phyloP scores from a whole-genome alignment of 1,284 basidiomycete genomes.

The Cystobasidium sp. region DNA sequence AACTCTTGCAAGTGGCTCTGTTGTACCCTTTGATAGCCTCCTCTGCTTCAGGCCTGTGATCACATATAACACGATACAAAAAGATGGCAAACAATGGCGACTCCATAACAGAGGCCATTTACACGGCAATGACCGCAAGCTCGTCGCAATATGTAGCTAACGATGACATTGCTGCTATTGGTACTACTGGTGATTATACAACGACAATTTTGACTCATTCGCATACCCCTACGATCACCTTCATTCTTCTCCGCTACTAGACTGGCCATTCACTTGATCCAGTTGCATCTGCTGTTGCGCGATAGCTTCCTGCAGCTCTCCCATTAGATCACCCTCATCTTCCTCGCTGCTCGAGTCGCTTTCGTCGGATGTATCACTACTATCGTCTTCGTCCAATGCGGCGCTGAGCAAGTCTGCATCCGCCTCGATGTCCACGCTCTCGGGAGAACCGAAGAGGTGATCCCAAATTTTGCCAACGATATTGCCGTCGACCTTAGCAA shows the following conservation, averaged over 20 bases:
- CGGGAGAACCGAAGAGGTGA: constrained; percentile 20
- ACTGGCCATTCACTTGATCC: constrained; percentile 17
- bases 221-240: background rate
- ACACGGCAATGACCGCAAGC: too few species aligned
- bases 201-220: background rate
- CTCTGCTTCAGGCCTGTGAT: constrained; percentile 17
- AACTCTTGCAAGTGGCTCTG: background rate
- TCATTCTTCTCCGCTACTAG: constrained; percentile 18
- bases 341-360: constrained; percentile 25
- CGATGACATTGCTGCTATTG: too few species aligned
- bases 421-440: constrained; percentile 30
- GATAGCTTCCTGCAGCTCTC: constrained; percentile 32
- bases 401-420: constrained; percentile 24
- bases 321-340: constrained; percentile 39
- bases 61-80: background rate
- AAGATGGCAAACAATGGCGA: too few species aligned
- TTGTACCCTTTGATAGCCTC: constrained; percentile 16
- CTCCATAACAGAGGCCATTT: too few species aligned
- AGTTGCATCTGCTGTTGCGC: constrained; percentile 27
- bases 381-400: constrained; percentile 25
- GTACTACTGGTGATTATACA: background rate
- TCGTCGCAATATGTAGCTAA: too few species aligned
- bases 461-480: constrained; percentile 35
- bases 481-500: constrained; percentile 24
- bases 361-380: constrained; percentile 14